Evolutionary conservation across 202 grass and related monocot species (phyloP), one percentile per base, ranked within the genome.

Genomic region (Hordeum pubiflorum): DNA sequence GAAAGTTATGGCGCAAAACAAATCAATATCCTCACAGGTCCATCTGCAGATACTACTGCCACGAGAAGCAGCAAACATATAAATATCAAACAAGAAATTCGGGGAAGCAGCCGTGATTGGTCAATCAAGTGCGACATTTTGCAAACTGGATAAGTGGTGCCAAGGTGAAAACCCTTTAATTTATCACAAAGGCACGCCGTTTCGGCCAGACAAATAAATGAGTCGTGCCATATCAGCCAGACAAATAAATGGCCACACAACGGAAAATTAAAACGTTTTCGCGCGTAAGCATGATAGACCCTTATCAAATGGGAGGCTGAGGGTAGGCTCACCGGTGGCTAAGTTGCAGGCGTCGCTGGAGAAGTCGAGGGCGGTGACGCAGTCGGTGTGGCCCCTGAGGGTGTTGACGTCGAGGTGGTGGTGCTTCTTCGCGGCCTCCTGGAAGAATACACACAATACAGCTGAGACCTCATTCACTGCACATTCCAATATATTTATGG

Each of bases 371-470:
- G 96, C 82, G 0, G 96, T 99, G 56, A 99, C 90, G 2, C 87
- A 80, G 61, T 96, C 92, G 3, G 84, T 84, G 46, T 99, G 92
- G 0, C 96, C 96, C 81, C 91, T 96, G 17, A 99, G 77, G 58
- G 96, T 93, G 78, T 96, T 99, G 59, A 99, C 26, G 81, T 91
- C 92, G 37, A 99, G 92, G 73, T 78, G 89, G 80, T 99, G 96
- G 77, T 99, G 96, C 70, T 95, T 93, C 83, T 93, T 91, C 9
- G 83, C 81, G 3, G 86, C 88, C 74, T 95, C 92, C 96, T 99
- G 74, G 3, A 67, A 82, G 26, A 56, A 17, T 18, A 39, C 13
- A 46, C 2, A 26, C 7, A 65, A 50, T 17, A 8, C n/a, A 21
- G 10, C 9, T 78, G 7, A 59, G 77, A 61, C 52, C 27, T 39